A percentile compares a stretch with the other conserved stretches of the same genome.
These are phyloP conservation scores for Saksenaea oblongispora DNA, from an alignment of 371 early-diverging fungal genomes.

Conservation along the genomic window DNA sequence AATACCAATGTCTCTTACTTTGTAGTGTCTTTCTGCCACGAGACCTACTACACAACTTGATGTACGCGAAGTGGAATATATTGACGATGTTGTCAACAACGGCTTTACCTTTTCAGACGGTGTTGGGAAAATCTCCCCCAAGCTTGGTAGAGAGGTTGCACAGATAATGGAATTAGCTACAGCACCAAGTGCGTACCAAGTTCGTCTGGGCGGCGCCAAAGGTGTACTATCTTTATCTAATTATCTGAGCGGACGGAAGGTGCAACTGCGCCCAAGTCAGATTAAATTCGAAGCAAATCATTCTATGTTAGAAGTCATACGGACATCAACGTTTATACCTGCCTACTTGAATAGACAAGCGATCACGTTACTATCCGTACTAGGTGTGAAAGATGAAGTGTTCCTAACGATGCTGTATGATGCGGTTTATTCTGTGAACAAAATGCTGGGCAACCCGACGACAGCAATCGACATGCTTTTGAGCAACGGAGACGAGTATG, in stretches of 20 bases:
- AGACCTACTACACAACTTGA: slow-evolving; percentile 34
- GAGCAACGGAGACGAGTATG: slow-evolving; percentile 45
- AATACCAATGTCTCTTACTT: not conserved
- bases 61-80: slow-evolving; percentile 30
- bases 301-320: slow-evolving; percentile 54
- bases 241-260: slow-evolving; percentile 20
- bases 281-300: slow-evolving; percentile 59
- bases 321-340: slow-evolving; percentile 35
- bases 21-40: slow-evolving; percentile 59
- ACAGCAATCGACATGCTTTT: slow-evolving; percentile 35
- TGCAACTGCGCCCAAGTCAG: slow-evolving; percentile 64
- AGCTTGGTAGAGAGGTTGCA: slow-evolving; percentile 47
- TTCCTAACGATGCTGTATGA: slow-evolving; percentile 46
- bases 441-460: slow-evolving; percentile 27
- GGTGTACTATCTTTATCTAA: slow-evolving; percentile 56
- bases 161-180: slow-evolving; percentile 34
- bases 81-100: slow-evolving; percentile 56
- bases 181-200: slow-evolving; percentile 73
- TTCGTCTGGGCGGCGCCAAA: slow-evolving; percentile 76
- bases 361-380: slow-evolving; percentile 57
- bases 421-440: slow-evolving; percentile 34
- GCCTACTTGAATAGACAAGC: slow-evolving; percentile 66
- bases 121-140: slow-evolving; percentile 63
- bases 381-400: slow-evolving; percentile 55
- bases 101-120: slow-evolving; percentile 69